Evolutionary conservation across 2,329 filamentous ascomycete genomes (phyloP), one percentile per base, ranked within the genome.

Genomic region (Clonostachys rosea): DNA sequence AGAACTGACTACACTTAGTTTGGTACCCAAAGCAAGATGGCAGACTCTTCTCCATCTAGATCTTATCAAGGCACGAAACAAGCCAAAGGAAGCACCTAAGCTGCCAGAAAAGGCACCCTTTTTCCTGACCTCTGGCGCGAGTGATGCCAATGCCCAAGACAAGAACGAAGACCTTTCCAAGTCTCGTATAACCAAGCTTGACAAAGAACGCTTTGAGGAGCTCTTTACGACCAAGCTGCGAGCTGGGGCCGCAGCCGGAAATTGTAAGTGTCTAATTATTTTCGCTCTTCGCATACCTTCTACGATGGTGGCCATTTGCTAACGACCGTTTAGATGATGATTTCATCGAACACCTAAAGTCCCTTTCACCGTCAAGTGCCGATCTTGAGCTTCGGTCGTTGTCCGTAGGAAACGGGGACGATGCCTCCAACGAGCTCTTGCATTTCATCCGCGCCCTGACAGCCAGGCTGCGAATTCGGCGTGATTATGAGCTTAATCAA

Each of bases 21-120:
- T 97, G 44, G 86, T 97, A 5, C 95, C 94, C 11, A 91, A 88
- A 64, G 90, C 87, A 52, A 82, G 87, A 57, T 99, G 94, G 94
- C 92, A 97, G 66, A 96, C 91, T 2, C 75, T 99, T 13, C 75
- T 99, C 30, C 89, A 99, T 64, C 78, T 99, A 3, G 94, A 99
- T 60, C 72, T 91, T 24, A 96, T 99, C 62, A 88, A 91, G 69
- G 83, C 91, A 66, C 87, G 94, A 51, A 99, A 99, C 69, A 95
- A 94, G 67, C 94, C 95, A 1, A 91, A 84, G 54, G 91, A 96
- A 65, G 82, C 91, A 0, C 91, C 91, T 14, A 96, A 96, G 69
- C 80, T 84, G 7, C 94, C 94, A 0, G 89, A 96, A 63, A 95
- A 95, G 61, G 92, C 92, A 0, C 95, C 94, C 0, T 97, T 97